Percentiles rank a stretch among this genome's conserved stretches.
Conservation (phyloP, 2,329 filamentous ascomycete genomes). For the Penicillium digitatum region DNA sequence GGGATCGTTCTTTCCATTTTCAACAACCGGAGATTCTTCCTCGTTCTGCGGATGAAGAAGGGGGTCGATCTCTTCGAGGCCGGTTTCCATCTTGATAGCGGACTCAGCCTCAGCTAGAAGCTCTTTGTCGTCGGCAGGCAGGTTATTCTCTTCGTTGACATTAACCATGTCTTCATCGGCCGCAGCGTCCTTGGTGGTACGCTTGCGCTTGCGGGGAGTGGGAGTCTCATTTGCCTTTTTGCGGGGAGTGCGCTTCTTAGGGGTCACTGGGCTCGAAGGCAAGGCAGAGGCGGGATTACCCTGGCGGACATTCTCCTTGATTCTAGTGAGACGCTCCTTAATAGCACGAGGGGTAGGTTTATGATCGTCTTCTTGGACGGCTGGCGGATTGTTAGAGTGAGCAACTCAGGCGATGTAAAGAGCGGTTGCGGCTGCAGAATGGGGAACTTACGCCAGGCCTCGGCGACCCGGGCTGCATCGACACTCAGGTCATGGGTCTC, state of each 20-base stretch:
- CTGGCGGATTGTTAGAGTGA: neutral
- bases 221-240: neutral
- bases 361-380: neutral
- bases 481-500: neutral
- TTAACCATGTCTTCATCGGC: neutral
- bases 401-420: neutral
- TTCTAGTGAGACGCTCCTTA: neutral
- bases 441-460: neutral
- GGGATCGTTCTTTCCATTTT: neutral
- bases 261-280: neutral
- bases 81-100: neutral
- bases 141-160: neutral
- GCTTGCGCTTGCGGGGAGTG: neutral
- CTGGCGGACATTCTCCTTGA: neutral
- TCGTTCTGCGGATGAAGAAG: neutral
- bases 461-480: neutral
- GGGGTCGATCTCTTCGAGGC: rapidly evolving
- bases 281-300: neutral
- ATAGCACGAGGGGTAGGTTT: neutral
- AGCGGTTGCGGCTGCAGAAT: neutral
- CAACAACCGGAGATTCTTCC: neutral
- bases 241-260: neutral
- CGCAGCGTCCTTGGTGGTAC: neutral
- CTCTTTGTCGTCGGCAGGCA: neutral
- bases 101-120: neutral